Percentiles rank a stretch among this genome's conserved stretches.
These are phyloP conservation scores for Daldinia childiae DNA, from an alignment of 495 filamentous ascomycete species.

Conservation along the genomic window DNA sequence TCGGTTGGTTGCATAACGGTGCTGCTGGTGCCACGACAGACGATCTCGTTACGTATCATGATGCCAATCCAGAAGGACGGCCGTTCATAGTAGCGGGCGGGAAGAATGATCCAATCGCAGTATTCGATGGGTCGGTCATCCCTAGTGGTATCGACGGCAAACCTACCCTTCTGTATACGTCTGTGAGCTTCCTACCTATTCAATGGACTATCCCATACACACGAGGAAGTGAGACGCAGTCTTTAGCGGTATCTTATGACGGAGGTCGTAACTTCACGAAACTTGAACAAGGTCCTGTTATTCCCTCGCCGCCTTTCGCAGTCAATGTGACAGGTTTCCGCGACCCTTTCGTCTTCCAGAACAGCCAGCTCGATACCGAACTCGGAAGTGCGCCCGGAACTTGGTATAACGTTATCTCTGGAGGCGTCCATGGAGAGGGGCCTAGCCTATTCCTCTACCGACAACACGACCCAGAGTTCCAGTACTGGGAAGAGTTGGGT, in stretches of 20 bases:
- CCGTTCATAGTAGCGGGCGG: slow-evolving; percentile 37
- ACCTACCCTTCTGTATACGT: slow-evolving; percentile 47
- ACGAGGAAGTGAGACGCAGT: slow-evolving; percentile 49
- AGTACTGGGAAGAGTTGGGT: slow-evolving; percentile 45
- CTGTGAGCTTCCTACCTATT: slow-evolving; percentile 47
- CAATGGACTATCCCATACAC: slow-evolving; percentile 49
- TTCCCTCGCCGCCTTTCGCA: slow-evolving; percentile 43
- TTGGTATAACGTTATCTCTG: slow-evolving; percentile 46
- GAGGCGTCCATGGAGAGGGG: slow-evolving; percentile 42
- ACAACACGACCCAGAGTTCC: slow-evolving; percentile 44
- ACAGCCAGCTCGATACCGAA: slow-evolving; percentile 37
- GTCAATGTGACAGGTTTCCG: slow-evolving; percentile 45
- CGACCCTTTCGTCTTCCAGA: slow-evolving; percentile 48
- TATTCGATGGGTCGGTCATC: slow-evolving; percentile 41
- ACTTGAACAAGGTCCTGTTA: slow-evolving; percentile 44
- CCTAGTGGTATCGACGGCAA: slow-evolving; percentile 34
- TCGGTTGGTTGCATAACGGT: slow-evolving; percentile 33
- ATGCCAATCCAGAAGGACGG: slow-evolving; percentile 30
- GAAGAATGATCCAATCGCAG: slow-evolving; percentile 37
- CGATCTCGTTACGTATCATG: slow-evolving; percentile 39
- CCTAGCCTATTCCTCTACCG: slow-evolving; percentile 47
- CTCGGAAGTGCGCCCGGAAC: slow-evolving; percentile 37
- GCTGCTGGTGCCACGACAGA: slow-evolving; percentile 38
- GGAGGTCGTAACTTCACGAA: slow-evolving; percentile 47
- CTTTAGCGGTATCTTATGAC: slow-evolving; percentile 47